These are phyloP conservation scores for Chamaenerion angustifolium DNA, from an alignment of 345 rosid genomes.

Conservation along the genomic window DNA sequence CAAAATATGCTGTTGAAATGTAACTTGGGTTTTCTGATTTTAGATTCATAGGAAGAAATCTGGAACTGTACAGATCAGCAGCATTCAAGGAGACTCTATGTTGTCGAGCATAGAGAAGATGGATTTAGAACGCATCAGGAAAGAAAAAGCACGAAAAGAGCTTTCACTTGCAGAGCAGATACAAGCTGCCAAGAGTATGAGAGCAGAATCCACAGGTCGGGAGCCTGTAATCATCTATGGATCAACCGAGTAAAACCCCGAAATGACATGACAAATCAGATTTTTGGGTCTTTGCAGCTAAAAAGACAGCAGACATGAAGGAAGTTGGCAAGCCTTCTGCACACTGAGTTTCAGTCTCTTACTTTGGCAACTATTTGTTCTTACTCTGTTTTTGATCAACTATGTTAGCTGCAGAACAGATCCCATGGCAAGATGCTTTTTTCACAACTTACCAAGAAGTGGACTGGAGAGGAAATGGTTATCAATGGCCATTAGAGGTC, in stretches of 20 bases:
- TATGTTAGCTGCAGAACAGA: too few species aligned
- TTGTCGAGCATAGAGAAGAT: slow-evolving; percentile 32
- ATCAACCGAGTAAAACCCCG: slow-evolving; percentile 3
- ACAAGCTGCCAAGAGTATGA: slow-evolving; percentile 47
- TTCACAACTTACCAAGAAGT: too few species aligned
- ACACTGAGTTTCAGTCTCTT: too few species aligned
- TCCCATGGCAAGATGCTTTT: too few species aligned
- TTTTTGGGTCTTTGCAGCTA: too few species aligned
- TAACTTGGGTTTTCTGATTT: slow-evolving; percentile 4
- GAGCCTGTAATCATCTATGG: slow-evolving; percentile 12
- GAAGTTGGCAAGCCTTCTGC: too few species aligned
- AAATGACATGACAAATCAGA: too few species aligned
- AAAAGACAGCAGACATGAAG: too few species aligned
- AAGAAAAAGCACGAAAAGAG: slow-evolving; percentile 34
- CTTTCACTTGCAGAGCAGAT: slow-evolving; percentile 80
- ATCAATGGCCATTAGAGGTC: too few species aligned
- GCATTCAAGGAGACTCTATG: slow-evolving; percentile 13
- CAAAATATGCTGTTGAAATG: slow-evolving; percentile 1
- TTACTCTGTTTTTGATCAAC: too few species aligned
- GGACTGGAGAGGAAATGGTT: too few species aligned
- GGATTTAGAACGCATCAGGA: slow-evolving; percentile 39
- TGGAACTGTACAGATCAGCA: slow-evolving; percentile 15
- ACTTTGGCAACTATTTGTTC: too few species aligned
- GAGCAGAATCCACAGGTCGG: slow-evolving; percentile 13
- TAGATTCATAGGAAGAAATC: slow-evolving; percentile 59